A percentile compares a stretch with the other conserved stretches of the same genome.
These are phyloP conservation scores for Arthrobotrys sinensis DNA, from an alignment of 2,329 filamentous ascomycete genomes.

Conservation along the genomic window DNA sequence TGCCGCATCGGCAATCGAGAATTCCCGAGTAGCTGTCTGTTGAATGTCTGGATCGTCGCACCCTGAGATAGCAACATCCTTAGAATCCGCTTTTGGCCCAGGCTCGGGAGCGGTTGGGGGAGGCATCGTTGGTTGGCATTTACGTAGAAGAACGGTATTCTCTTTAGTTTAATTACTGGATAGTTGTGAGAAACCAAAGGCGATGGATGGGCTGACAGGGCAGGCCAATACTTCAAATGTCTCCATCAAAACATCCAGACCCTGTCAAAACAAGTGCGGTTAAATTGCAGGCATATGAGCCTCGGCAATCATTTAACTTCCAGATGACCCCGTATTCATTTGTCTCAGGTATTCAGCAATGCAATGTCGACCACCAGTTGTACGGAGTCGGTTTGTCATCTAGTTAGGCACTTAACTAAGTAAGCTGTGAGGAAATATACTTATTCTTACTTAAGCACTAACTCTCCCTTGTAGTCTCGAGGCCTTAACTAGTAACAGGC, in stretches of 20 bases:
- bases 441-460: conserved; percentile 5
- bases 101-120: neutral
- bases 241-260: conserved; percentile 8
- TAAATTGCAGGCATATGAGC: conserved; percentile 14
- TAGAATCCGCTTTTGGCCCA: conserved; percentile 3
- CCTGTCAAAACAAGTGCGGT: conserved; percentile 10
- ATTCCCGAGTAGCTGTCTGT: neutral
- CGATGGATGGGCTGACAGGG: neutral
- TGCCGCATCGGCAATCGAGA: conserved; percentile 7
- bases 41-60: conserved; percentile 13
- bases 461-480: too few species aligned
- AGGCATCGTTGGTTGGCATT: conserved; percentile 17
- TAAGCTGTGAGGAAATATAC: conserved; percentile 17
- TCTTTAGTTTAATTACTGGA: neutral
- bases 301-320: conserved; percentile 2
- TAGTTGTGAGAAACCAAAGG: neutral
- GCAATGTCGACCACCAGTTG: too few species aligned
- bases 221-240: too few species aligned
- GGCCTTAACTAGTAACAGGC: too few species aligned
- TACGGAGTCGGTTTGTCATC: too few species aligned
- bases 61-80: conserved; percentile 9
- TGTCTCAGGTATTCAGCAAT: neutral
- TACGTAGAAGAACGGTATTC: neutral
- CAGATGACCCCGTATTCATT: neutral
- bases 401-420: neutral